A percentile compares a stretch with the other conserved stretches of the same genome.
phyloP scores from a whole-genome alignment of 2,329 filamentous ascomycete species.

The Fusarium cyanostomum region DNA sequence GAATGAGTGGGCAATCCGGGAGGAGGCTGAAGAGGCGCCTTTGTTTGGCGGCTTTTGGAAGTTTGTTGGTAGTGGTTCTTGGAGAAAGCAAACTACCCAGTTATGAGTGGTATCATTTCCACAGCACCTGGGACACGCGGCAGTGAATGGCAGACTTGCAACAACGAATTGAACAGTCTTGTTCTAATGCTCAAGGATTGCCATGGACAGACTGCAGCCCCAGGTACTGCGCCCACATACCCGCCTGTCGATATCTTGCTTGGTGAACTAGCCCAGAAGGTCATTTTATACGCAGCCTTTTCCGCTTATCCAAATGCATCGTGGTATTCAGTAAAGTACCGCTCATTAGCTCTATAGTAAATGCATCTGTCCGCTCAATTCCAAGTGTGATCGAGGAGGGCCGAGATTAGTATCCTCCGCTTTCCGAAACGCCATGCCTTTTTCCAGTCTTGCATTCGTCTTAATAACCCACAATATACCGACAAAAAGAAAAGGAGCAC shows the following conservation, averaged over 20 bases:
- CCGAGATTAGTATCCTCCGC: background rate
- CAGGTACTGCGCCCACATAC: too few relatives aligned
- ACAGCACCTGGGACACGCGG: background rate
- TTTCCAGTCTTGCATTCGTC: background rate
- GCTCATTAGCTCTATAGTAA: background rate
- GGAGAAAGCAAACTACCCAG: background rate
- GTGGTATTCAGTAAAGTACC: background rate
- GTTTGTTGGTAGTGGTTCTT: background rate
- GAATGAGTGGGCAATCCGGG: background rate
- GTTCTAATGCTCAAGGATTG: background rate
- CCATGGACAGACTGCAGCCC: background rate
- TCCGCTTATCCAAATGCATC: background rate
- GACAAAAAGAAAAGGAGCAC: background rate
- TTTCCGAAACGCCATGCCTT: conserved; percentile 20
- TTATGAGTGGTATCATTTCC: background rate
- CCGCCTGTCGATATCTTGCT: too few relatives aligned
- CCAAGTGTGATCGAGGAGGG: background rate
- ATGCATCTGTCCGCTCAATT: background rate
- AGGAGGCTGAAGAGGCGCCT: background rate
- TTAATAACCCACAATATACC: background rate
- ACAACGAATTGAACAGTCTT: background rate
- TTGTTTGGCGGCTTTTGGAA: background rate
- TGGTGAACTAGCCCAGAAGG: too few relatives aligned
- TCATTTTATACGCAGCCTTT: too few relatives aligned
- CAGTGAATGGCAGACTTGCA: background rate